Evolutionary conservation across 805 yeast genomes (phyloP), one percentile per base, ranked within the genome.

Genomic region (Dipodascus albidus): DNA sequence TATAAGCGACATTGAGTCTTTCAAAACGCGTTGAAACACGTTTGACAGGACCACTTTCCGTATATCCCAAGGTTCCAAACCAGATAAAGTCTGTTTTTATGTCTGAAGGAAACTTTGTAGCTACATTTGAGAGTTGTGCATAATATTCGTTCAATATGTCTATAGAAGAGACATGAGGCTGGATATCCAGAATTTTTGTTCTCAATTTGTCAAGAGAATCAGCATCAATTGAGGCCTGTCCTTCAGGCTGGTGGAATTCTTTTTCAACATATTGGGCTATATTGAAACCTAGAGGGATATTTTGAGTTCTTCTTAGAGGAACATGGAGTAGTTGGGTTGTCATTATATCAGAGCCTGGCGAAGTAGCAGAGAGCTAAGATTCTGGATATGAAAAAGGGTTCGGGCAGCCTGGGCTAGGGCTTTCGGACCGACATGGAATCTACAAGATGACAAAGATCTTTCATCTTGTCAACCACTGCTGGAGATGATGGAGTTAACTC

Each of bases 31-130:
- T 63, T 0, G 88, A 79, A 23, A 68, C 65, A 41, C 71, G 61
- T 50, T 67, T 71, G 17, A 74, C 69, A 1, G 80, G 78, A 0
- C 79, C 77, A 4, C 74, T 67, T 1, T 76, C 72, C 19, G 81
- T 70, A 52, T 77, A 76, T 0, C 86, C 83, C 2, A 86, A 67
- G 0, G 87, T 78, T 21, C 83, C 82, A 62, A 70, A 78, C 98
- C 97, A 91, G 0, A 79, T 73, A 58, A 87, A 83, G 41, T 73
- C 76, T 6, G 79, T 67, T 4, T 57, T 54, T 24, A 75, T 70
- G 57, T 83, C 83, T 24, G 72, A 72, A 0, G 93, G 88, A 55
- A 90, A 83, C 62, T 84, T 86, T 50, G 66, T 23, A 2, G 50
- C 49, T 23, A 62, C 47, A 20, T 48, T 50, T 2, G 48, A 38